Evolutionary conservation across 2,329 filamentous ascomycete genomes (phyloP), one percentile per base, ranked within the genome.

Genomic region (Chaetomium sp.): DNA sequence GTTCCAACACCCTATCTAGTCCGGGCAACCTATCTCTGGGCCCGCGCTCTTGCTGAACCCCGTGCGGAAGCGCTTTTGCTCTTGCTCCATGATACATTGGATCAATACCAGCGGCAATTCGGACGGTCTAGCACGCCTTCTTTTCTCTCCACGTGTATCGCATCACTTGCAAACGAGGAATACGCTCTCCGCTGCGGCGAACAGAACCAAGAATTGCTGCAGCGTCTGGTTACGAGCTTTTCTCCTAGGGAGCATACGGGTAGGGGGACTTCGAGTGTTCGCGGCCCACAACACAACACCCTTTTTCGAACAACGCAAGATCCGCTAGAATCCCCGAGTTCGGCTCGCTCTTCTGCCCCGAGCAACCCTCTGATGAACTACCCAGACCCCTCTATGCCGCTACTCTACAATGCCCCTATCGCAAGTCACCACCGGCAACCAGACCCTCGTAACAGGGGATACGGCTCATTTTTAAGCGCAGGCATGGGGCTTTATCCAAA

Each of bases 1-100:
- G 69, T 72, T 23, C 72, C 72, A n/a, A 72, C 72, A 1, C 68
- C 71, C 13, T 74, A 72, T 42, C 56, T 74, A 2, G 53, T 71
- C 5, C 68, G 71, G 38, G 66, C 69, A 16, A 31, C 70, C 2
- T 74, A 72, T 35, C 63, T 74, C 6, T 74, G 72, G 72, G 71
- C 70, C 9, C 66, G 53, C 19, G 67, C 67, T 6, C 35, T 73
- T 8, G 63, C 69, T 5, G 67, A 70, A 23, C 68, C 67, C 9
- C 57, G 50, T 10, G 54, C 67, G 19, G 68, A 64, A 8, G 60
- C 67, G 8, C 60, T 57, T 0, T 62, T 70, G 4, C n/a, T 54
- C 9, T 56, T 68, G 31, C 61, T 73, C 3, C 27, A 67, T 6
- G 71, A 70, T 25, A 70, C 72, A 6, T 58, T 74, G 5, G 66